Evolutionary conservation across 129 eudicot species (phyloP), one percentile per base, ranked within the genome.

Genomic region (Glebionis coronaria): DNA sequence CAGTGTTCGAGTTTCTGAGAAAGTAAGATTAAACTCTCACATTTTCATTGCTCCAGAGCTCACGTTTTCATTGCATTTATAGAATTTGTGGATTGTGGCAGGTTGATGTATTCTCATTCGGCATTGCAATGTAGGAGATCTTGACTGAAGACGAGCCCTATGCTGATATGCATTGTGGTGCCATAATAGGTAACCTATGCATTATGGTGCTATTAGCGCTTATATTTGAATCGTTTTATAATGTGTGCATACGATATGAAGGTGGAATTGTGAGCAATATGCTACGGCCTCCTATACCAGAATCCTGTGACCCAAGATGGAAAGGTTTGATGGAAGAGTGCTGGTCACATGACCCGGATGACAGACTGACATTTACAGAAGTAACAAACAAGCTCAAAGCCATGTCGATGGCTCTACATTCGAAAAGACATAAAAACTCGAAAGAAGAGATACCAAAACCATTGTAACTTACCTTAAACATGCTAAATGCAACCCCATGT

Each of bases 31-130:
- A 18, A 55, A 55, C 21, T 28, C 31, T 28, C 31, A 54, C 16
- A 20, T 16, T 54, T 10, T 54, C 25, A 18, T 16, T 15, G n/a
- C n/a, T n/a, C n/a, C n/a, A n/a, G n/a, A n/a, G n/a, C n/a, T n/a
- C n/a, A 3, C 61, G 21, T 56, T 56, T 18, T 23, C 25, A 23
- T 23, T 23, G 25, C 25, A 20, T 10, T 56, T 56, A n/a, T 8
- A 52, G 27, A 16, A 52, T 14, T 14, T 29, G 54, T 23, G 25
- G 1, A 23, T 44, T 77, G 65, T 61, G 31, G 58, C 74, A 85
- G 87, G 91, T 85, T 50, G 87, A 85, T 60, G 87, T 85, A 28
- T 85, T 79, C 72, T 85, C 91, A 12, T 82, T 85, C 57, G 91
- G 91, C 28, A 82, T 85, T 38, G 61, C 85, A 56, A 76, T 85